Conservation (phyloP, 768 basidiomycete species). For the Gloeopeniophorella convolvens region DNA sequence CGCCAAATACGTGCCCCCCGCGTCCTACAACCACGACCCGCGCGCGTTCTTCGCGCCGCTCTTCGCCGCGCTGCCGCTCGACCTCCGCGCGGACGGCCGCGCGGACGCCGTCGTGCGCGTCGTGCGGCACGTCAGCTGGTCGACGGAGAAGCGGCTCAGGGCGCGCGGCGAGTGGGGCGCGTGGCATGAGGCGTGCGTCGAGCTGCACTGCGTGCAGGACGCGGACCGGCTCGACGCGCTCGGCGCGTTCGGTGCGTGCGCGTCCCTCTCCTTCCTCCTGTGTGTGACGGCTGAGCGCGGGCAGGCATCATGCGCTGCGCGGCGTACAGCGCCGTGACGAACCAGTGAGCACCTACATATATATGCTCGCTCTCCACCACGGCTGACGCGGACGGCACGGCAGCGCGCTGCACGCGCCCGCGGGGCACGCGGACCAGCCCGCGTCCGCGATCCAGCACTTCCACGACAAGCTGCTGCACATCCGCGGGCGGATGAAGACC, state of each 20-base stretch:
- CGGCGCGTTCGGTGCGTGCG: slow-evolving; percentile 40
- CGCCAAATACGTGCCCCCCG: slow-evolving; percentile 70
- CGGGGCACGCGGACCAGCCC: slow-evolving; percentile 37
- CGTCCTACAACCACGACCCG: slow-evolving; percentile 47
- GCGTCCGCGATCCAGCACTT: slow-evolving; percentile 74
- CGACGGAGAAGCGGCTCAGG: slow-evolving; percentile 66
- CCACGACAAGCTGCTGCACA: slow-evolving; percentile 76
- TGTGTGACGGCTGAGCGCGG: background rate
- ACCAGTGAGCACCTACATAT: too few relatives aligned
- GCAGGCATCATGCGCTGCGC: slow-evolving; percentile 42
- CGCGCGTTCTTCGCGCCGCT: slow-evolving; percentile 63
- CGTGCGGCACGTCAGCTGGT: slow-evolving; percentile 80
- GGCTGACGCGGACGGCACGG: too few relatives aligned
- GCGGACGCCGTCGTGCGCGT: slow-evolving; percentile 51
- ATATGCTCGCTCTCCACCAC: too few relatives aligned
- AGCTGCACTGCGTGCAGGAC: slow-evolving; percentile 67
- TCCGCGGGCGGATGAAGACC: slow-evolving; percentile 73
- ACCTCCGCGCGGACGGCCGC: slow-evolving; percentile 55
- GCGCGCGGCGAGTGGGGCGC: slow-evolving; percentile 46
- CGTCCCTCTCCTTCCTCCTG: background rate
- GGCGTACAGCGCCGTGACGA: slow-evolving; percentile 37
- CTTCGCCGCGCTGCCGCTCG: slow-evolving; percentile 33
- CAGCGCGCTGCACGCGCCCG: slow-evolving; percentile 41
- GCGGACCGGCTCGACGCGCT: slow-evolving; percentile 49
- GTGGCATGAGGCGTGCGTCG: slow-evolving; percentile 67